These are phyloP conservation scores for Cladosporium sp. DNA, from an alignment of 2,329 filamentous ascomycete genomes.

Conservation along the genomic window DNA sequence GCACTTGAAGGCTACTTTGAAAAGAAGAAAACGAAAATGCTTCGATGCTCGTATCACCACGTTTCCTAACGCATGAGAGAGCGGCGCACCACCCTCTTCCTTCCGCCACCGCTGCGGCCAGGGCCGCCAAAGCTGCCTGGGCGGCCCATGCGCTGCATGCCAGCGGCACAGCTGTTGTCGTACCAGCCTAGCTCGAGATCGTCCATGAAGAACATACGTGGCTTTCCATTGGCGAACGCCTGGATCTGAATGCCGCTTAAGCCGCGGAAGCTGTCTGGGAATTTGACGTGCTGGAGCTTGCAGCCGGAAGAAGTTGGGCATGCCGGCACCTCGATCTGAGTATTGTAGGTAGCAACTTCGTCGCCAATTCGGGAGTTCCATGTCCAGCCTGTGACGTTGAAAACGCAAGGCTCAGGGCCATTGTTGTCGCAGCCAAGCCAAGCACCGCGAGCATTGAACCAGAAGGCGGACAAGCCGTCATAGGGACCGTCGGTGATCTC, in stretches of 20 bases:
- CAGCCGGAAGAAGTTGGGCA: conserved; percentile 37
- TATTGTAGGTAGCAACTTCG: conserved; percentile 30
- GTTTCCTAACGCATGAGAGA: conserved; percentile 11
- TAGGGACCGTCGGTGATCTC: conserved; percentile 43
- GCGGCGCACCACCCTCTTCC: conserved; percentile 4
- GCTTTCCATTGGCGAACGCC: conserved; percentile 34
- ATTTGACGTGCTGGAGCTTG: conserved; percentile 37
- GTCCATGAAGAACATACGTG: conserved; percentile 43
- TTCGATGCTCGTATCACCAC: not conserved
- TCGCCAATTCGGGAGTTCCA: conserved; percentile 33
- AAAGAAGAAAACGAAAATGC: not conserved
- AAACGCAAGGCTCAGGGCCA: conserved; percentile 33
- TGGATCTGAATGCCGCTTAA: conserved; percentile 45
- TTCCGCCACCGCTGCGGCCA: not conserved
- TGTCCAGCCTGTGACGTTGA: conserved; percentile 42
- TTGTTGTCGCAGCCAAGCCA: conserved; percentile 44
- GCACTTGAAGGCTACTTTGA: too few relatives aligned
- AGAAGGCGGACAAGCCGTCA: conserved; percentile 40
- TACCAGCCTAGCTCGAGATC: conserved; percentile 44
- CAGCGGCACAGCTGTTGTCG: conserved; percentile 45
- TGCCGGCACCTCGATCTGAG: conserved; percentile 36
- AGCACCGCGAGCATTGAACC: conserved; percentile 44
- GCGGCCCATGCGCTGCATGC: conserved; percentile 25
- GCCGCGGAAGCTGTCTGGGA: conserved; percentile 35
- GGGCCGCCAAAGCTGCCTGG: not conserved